Conservation (phyloP, 495 filamentous ascomycete genomes). For the Hypoxylon cercidicola region DNA sequence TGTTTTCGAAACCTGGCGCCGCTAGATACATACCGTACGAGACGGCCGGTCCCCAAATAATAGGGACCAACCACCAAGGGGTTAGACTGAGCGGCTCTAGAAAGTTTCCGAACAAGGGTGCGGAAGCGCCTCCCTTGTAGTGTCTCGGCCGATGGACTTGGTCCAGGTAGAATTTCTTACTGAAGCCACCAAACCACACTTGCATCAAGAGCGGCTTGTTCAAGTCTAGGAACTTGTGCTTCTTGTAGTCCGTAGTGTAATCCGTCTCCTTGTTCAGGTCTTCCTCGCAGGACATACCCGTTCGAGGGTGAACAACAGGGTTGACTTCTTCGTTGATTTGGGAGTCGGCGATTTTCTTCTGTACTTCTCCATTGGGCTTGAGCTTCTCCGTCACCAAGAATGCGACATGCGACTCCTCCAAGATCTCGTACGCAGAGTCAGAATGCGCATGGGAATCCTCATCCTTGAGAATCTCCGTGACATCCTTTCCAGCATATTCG, state of each 20-base stretch:
- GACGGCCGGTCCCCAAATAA: slow-evolving; percentile 86
- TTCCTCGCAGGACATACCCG: slow-evolving; percentile 85
- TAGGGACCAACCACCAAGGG: slow-evolving; percentile 89
- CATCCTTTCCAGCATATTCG: slow-evolving; percentile 90
- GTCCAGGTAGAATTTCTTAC: slow-evolving; percentile 92
- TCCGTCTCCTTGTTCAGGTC: slow-evolving; percentile 91
- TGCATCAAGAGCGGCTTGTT: slow-evolving; percentile 86
- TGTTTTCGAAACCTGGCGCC: slow-evolving; percentile 60
- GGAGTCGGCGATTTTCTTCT: slow-evolving; percentile 30
- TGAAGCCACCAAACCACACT: slow-evolving; percentile 88
- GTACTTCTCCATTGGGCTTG: slow-evolving; percentile 40
- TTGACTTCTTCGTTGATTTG: slow-evolving; percentile 49
- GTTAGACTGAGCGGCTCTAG: slow-evolving; percentile 94
- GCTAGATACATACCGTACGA: slow-evolving; percentile 78
- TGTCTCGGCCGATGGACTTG: slow-evolving; percentile 96
- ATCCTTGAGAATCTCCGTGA: slow-evolving; percentile 84
- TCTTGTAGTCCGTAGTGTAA: slow-evolving; percentile 74
- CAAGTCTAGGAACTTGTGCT: slow-evolving; percentile 93
- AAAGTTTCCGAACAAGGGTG: slow-evolving; percentile 97
- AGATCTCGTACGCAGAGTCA: slow-evolving; percentile 91
- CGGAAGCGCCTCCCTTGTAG: slow-evolving; percentile 91
- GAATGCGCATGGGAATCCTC: slow-evolving; percentile 84
- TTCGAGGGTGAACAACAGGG: slow-evolving; percentile 69
- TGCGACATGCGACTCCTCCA: slow-evolving; percentile 81
- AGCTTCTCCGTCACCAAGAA: slow-evolving; percentile 69